Percentiles rank a stretch among this genome's conserved stretches.
Conservation (phyloP, 139 green algal species). For the Eudorina sp. region DNA sequence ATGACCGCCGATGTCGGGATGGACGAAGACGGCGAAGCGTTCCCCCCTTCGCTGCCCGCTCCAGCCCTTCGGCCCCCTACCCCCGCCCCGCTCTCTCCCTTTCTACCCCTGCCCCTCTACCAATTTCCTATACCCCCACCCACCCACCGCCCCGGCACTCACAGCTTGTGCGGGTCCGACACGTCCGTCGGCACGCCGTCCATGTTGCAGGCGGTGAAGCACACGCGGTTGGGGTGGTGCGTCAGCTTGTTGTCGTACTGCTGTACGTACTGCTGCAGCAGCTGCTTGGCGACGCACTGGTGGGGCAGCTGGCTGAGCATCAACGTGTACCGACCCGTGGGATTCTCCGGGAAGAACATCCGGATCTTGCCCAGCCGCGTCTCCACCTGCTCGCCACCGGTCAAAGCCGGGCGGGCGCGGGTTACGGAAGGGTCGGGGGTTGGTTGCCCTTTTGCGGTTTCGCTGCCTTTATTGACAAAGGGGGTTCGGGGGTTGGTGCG, state of each 20-base stretch:
- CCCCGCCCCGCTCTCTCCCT: not conserved
- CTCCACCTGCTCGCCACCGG: constrained; percentile 11
- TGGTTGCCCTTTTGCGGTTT: not conserved
- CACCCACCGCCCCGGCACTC: not conserved
- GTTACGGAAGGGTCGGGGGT: not conserved
- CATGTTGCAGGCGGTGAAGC: constrained; percentile 57
- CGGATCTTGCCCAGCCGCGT: constrained; percentile 50
- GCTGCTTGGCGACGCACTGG: constrained; percentile 49
- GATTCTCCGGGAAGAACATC: constrained; percentile 61
- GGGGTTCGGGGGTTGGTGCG: too few species aligned
- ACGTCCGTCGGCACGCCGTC: constrained; percentile 46
- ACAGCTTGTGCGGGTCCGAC: constrained; percentile 48
- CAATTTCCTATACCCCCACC: not conserved
- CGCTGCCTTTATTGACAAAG: too few species aligned
- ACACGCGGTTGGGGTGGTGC: constrained; percentile 50
- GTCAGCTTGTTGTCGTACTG: constrained; percentile 54
- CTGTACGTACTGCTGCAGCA: constrained; percentile 56
- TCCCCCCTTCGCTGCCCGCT: too few species aligned
- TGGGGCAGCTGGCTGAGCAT: constrained; percentile 56
- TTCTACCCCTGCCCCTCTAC: not conserved
- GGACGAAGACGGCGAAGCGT: too few species aligned
- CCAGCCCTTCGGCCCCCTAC: too few species aligned
- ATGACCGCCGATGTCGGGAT: too few species aligned
- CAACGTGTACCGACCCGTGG: constrained; percentile 58
- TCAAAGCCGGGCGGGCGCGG: too few species aligned